Conservation (phyloP, 768 basidiomycete genomes). For the Thelephora ganbajun region DNA sequence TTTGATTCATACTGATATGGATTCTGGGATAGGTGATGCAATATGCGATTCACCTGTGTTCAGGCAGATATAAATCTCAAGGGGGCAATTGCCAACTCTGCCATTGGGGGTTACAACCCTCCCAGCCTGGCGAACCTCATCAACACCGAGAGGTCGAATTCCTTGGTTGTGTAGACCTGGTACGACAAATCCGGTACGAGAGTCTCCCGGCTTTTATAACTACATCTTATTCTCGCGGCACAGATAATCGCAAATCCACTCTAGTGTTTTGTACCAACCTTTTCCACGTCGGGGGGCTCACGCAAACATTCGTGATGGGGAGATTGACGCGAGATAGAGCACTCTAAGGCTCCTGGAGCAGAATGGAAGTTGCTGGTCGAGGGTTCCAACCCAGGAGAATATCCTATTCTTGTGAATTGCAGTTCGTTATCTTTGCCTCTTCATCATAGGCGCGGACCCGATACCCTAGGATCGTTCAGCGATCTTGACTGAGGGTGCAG, state of each 20-base stretch:
- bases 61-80: no score
- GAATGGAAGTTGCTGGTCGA: slow-evolving; percentile 54
- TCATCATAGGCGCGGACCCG: no score
- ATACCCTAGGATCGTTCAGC: no score
- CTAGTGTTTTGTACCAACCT: slow-evolving; percentile 87
- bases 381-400: slow-evolving; percentile 56
- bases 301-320: slow-evolving; percentile 49
- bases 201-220: background rate
- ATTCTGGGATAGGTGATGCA: slow-evolving; percentile 76
- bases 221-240: no score
- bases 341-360: slow-evolving; percentile 46
- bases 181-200: slow-evolving; percentile 66
- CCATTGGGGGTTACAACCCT: slow-evolving; percentile 72
- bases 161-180: no score
- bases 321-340: slow-evolving; percentile 79
- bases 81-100: slow-evolving; percentile 47
- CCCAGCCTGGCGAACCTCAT: slow-evolving; percentile 68
- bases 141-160: slow-evolving; percentile 62
- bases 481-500: no score
- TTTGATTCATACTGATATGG: no score
- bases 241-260: slow-evolving; percentile 66
- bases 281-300: slow-evolving; percentile 64
- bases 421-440: no score
- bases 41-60: slow-evolving; percentile 76
- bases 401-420: slow-evolving; percentile 74